Evolutionary conservation across 805 yeast species (phyloP), one percentile per base, ranked within the genome.

Genomic region (Kuraishia hungarica): DNA sequence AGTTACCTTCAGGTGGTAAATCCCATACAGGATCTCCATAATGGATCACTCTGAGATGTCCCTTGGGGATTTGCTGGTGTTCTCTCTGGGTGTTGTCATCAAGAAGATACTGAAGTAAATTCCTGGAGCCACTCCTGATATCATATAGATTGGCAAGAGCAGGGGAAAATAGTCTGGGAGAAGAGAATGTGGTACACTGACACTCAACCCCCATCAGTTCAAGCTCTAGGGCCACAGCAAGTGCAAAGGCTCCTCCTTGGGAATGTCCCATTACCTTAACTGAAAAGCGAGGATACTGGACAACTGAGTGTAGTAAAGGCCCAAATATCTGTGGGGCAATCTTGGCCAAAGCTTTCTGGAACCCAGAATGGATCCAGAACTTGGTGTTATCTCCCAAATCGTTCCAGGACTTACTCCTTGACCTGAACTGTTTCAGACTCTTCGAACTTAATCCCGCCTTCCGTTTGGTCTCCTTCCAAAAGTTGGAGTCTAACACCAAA

Each of bases 181-280:
- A 51, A 39, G 59, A 59, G 53, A 57, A 57, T 1, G 59, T 62
- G 13, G 59, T 58, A 21, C 56, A 11, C 1, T 51, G 5, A 24
- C 59, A 55, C 23, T 57, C 51, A 1, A 61, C 52, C 1, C 88
- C 88, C 65, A 79, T 61, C n/a, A 81, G 64, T 55, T 74, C 70
- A 51, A 83, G 73, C 60, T 86, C 92, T n/a, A 84, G 70, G 0
- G 87, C 89, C 3, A 81, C 73, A 47, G 87, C 65, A 28, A 75
- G 70, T 1, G 90, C 84, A 52, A 85, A 66, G 0, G 90, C 91
- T 11, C 85, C 94, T 1, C 82, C 82, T 51, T 77, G 62, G 1
- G 82, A 77, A 61, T 78, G 82, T 0, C 82, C 82, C 19, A 70
- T 58, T 6, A 78, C 64, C n/a, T 67, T 65, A 7, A 77, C 54